A percentile compares a stretch with the other conserved stretches of the same genome.
Evolutionary conservation across 2,329 filamentous ascomycete genomes (phyloP).

Genomic region (Alternaria triticina): DNA sequence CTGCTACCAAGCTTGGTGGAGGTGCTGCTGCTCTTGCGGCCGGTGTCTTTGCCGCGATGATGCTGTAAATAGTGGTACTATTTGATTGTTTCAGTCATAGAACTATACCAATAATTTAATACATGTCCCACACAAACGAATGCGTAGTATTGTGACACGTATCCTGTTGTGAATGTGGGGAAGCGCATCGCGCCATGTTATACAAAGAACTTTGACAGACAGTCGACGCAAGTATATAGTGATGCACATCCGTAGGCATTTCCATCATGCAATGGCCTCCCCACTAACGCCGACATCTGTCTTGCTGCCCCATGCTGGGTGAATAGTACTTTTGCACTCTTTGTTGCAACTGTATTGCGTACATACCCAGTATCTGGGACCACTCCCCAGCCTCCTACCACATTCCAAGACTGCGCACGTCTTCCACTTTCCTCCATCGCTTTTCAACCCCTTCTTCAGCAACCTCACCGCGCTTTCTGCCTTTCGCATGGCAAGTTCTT

Average conservation of each 20-base stretch:
- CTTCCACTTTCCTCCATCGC: constrained; percentile 8
- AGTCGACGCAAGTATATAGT: not conserved
- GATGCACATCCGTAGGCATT: not conserved
- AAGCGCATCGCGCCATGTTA: not conserved
- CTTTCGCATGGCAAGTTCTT: constrained; percentile 14
- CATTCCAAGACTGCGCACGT: constrained; percentile 19
- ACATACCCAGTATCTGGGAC: constrained; percentile 38
- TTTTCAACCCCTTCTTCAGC: constrained; percentile 16
- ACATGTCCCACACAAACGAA: not conserved
- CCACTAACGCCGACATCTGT: not conserved
- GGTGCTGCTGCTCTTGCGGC: constrained; percentile 12
- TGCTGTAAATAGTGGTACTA: constrained; percentile 6
- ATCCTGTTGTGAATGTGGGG: not conserved
- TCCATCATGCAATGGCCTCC: not conserved
- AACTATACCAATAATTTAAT: not conserved
- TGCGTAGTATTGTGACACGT: not conserved
- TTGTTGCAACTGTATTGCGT: constrained; percentile 3
- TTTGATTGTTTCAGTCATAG: not conserved
- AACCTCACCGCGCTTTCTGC: constrained; percentile 18
- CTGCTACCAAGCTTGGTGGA: constrained; percentile 10
- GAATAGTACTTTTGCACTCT: constrained; percentile 21
- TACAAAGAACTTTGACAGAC: not conserved
- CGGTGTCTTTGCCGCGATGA: constrained; percentile 17
- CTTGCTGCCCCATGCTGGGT: constrained; percentile 15
- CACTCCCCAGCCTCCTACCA: constrained; percentile 13